These are phyloP conservation scores for Artemisia princeps DNA, from an alignment of 140 eudicot species.

Conservation along the genomic window DNA sequence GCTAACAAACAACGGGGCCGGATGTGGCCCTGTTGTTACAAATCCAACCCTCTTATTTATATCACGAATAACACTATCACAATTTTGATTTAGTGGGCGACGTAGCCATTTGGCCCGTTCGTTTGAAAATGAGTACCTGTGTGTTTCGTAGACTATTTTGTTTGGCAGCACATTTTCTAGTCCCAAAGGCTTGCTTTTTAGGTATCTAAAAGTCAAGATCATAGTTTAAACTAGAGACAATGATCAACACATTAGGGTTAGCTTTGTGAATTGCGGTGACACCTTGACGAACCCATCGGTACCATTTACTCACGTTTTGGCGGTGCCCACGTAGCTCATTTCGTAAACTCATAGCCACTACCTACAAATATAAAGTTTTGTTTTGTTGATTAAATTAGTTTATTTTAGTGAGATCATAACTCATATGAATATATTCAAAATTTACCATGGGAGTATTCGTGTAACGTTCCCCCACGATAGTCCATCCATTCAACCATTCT, in stretches of 20 bases:
- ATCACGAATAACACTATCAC: conserved; percentile 21
- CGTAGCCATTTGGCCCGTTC: conserved; percentile 23
- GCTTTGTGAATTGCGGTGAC: conserved; percentile 31
- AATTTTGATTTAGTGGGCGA: conserved; percentile 30
- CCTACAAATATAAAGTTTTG: conserved; percentile 20
- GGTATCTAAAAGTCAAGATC: conserved; percentile 28
- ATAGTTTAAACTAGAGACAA: conserved; percentile 41
- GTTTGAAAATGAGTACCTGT: conserved; percentile 35
- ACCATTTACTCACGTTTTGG: conserved; percentile 40
- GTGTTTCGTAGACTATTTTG: conserved; percentile 39
- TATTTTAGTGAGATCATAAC: neutral
- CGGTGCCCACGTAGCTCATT: conserved; percentile 49
- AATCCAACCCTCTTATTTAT: conserved; percentile 24
- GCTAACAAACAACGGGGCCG: conserved; percentile 36
- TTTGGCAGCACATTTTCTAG: conserved; percentile 4
- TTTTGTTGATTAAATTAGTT: neutral
- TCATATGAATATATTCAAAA: neutral
- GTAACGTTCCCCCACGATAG: conserved; percentile 31
- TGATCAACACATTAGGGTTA: conserved; percentile 38
- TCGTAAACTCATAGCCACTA: conserved; percentile 51
- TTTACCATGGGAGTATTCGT: conserved; percentile 31
- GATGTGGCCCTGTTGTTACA: conserved; percentile 21
- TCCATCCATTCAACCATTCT: conserved; percentile 38
- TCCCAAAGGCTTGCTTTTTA: conserved; percentile 25
- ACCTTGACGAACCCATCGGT: conserved; percentile 35